Evolutionary conservation across 225 moss, liverwort and hornwort species (phyloP), one percentile per base, ranked within the genome.

Genomic region (Sphagnum contortum): DNA sequence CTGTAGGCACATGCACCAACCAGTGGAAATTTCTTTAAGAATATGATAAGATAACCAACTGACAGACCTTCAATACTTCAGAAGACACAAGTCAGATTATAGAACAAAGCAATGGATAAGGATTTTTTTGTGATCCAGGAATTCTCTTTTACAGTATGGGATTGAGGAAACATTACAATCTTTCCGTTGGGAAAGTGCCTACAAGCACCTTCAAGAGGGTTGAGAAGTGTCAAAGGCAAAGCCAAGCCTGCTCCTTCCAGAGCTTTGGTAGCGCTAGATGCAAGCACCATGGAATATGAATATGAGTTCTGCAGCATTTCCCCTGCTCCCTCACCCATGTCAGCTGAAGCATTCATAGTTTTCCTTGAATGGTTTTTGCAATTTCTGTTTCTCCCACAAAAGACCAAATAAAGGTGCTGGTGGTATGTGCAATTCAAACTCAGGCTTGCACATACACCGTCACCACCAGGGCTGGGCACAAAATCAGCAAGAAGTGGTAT

Each of bases 201-300:
- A 60, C 76, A 77, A 70, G 10, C 57, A 50, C 85, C 85, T 12
- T 68, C 7, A 10, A 82, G 48, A 44, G 68, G 70, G 57, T 70
- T 79, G 5, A 81, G 79, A 49, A 86, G 74, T 55, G 65, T 75
- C 45, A 82, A 62, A 70, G 85, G 85, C 63, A 82, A 6, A 54
- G 69, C 8, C 13, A 86, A 67, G 11, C 72, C 75, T 72, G 75
- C 82, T 55, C 82, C 79, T 72, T 86, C 72, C 7, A 86, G 59
- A 57, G 82, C 74, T 66, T 75, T 79, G 11, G 82, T 59, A 55
- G 79, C 82, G 64, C 82, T 70, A 12, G 82, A 74, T 7, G 79
- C 74, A 10, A 86, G 79, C 68, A 79, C 65, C 57, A 86, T 75
- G 52, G 51, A 60, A 63, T 72, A 86, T 4, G 85, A 86, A 49